These are phyloP conservation scores for Vitis cinerea DNA, from an alignment of 164 flowering plant genomes.

Conservation along the genomic window DNA sequence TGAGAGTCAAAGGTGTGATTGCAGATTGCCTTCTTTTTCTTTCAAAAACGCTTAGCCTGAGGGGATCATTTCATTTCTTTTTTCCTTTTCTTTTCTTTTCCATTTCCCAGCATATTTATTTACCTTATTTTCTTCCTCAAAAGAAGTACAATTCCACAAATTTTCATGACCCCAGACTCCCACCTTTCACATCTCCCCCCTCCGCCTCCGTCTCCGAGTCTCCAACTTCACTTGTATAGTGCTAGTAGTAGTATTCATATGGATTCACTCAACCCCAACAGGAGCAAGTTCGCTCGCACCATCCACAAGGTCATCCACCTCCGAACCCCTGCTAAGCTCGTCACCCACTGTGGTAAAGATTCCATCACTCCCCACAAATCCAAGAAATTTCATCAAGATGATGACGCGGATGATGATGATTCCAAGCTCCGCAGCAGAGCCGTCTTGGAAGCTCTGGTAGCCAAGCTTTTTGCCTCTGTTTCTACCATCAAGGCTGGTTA, in stretches of 20 bases:
- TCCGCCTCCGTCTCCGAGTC: no score
- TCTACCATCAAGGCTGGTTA: conserved; percentile 89
- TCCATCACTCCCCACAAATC: conserved; percentile 34
- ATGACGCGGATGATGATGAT: conserved; percentile 22
- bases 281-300: conserved; percentile 28
- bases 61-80: neutral
- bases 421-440: conserved; percentile 29
- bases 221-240: no score
- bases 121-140: no score
- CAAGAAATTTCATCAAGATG: conserved; percentile 8
- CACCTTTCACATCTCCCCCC: neutral
- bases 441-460: conserved; percentile 64
- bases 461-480: conserved; percentile 73
- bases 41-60: neutral
- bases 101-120: no score
- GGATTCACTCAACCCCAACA: conserved; percentile 28
- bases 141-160: no score
- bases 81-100: neutral
- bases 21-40: neutral
- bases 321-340: conserved; percentile 16
- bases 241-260: conserved; percentile 5
- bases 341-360: conserved; percentile 33
- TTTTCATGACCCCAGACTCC: no score
- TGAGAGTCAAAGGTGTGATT: conserved; percentile 14
- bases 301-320: conserved; percentile 35